phyloP scores from a whole-genome alignment of 371 early-diverging fungal genomes.

The Gilbertella persicaria region DNA sequence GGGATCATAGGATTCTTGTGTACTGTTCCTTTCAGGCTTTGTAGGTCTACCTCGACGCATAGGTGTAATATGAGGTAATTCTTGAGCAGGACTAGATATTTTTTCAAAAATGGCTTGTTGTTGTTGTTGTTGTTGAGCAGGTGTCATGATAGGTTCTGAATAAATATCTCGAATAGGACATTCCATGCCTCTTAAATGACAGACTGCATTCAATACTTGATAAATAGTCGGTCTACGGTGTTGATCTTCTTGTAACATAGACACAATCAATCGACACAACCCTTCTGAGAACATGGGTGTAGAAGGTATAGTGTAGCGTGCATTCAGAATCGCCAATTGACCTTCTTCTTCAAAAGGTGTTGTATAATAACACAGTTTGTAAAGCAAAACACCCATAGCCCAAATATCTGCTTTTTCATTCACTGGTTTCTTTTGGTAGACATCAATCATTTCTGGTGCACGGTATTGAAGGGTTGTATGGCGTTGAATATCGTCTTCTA shows the following conservation, averaged over 20 bases:
- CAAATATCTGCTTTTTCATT: conserved; percentile 84
- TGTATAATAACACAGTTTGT: conserved; percentile 83
- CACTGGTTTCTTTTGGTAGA: conserved; percentile 79
- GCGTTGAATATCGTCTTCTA: conserved; percentile 87
- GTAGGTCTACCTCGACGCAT: conserved; percentile 78
- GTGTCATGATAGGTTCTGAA: conserved; percentile 17
- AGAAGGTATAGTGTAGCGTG: conserved; percentile 78
- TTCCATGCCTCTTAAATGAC: conserved; percentile 63
- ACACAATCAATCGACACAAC: conserved; percentile 65
- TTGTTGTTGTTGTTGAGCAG: conserved; percentile 3
- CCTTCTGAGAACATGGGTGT: conserved; percentile 70
- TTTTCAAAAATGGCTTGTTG: conserved; percentile 37
- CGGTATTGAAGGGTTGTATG: conserved; percentile 93
- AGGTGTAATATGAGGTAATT: conserved; percentile 56
- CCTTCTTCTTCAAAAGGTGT: conserved; percentile 94
- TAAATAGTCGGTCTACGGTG: conserved; percentile 74
- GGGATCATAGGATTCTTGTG: conserved; percentile 22
- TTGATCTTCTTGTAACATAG: conserved; percentile 78
- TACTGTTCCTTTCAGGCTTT: conserved; percentile 17
- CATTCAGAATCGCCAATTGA: conserved; percentile 84
- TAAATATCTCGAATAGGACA: conserved; percentile 64
- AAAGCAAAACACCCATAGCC: conserved; percentile 90
- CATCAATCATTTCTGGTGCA: conserved; percentile 91
- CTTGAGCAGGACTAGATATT: conserved; percentile 39
- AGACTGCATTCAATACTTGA: conserved; percentile 69